Evolutionary conservation across 2,329 filamentous ascomycete species (phyloP).

Genomic region (Ceratocystis cacaofunesta): DNA sequence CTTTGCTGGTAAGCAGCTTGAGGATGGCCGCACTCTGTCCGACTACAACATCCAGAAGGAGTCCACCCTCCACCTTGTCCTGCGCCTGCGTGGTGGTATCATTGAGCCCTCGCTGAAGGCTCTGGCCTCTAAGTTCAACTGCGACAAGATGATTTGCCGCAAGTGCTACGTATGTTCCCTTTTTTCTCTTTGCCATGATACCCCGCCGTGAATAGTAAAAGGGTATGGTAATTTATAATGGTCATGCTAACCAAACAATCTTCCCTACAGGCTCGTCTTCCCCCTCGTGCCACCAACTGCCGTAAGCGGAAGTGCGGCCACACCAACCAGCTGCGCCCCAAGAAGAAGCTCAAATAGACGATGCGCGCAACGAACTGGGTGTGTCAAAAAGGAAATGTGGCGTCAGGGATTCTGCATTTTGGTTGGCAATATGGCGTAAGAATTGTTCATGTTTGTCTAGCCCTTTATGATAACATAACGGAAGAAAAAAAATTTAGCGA

Average conservation of each 20-base stretch:
- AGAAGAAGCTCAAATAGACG: constrained; percentile 95
- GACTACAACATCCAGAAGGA: constrained; percentile 99
- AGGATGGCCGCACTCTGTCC: constrained; percentile 90
- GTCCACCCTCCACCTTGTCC: constrained; percentile 94
- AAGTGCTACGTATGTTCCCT: constrained; percentile 85
- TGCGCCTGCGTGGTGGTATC: constrained; percentile 97
- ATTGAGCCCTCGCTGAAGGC: constrained; percentile 98
- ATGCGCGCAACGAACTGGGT: constrained; percentile 19
- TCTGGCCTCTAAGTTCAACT: constrained; percentile 98
- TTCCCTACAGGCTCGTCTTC: constrained; percentile 53
- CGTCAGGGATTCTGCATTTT: constrained; percentile 27
- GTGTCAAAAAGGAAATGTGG: constrained; percentile 27
- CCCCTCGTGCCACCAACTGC: constrained; percentile 99
- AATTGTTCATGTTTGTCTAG: constrained; percentile 15
- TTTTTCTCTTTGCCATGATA: neutral
- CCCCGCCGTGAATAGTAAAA: neutral
- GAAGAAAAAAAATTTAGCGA: constrained; percentile 19
- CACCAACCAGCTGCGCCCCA: constrained; percentile 99
- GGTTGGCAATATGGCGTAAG: constrained; percentile 15
- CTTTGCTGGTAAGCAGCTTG: constrained; percentile 97
- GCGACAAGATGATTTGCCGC: constrained; percentile 99
- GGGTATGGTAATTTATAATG: neutral
- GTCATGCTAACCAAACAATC: neutral
- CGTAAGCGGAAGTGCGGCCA: constrained; percentile 99
- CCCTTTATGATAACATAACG: constrained; percentile 21